A percentile compares a stretch with the other conserved stretches of the same genome.
These are phyloP conservation scores for Solanum lycopersicoides DNA, from an alignment of 257 asterid genomes.

Conservation along the genomic window DNA sequence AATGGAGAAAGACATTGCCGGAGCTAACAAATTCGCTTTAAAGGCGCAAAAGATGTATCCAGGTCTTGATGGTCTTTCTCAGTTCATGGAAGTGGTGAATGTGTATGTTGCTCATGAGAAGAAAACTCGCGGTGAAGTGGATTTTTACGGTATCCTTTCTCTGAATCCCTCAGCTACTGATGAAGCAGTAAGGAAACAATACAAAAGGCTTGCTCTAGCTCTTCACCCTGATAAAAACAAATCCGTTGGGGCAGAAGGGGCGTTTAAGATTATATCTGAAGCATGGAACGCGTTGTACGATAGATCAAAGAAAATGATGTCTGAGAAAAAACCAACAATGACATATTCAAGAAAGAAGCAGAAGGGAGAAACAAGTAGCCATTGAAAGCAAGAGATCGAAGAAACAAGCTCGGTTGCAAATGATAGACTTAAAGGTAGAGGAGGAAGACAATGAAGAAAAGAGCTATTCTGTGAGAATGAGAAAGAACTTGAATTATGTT, in stretches of 20 bases:
- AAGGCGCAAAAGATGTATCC: background rate
- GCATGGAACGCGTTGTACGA: background rate
- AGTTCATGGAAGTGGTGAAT: background rate
- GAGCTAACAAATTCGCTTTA: background rate
- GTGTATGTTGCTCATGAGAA: background rate
- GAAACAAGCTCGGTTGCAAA: no score
- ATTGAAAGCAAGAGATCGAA: no score
- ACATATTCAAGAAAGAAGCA: background rate
- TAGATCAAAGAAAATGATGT: background rate
- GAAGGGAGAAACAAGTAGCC: background rate
- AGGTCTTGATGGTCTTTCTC: background rate
- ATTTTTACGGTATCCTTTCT: background rate
- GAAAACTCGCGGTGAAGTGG: background rate
- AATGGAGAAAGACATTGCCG: background rate
- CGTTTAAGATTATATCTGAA: background rate
- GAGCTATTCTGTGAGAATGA: background rate
- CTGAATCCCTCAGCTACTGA: background rate
- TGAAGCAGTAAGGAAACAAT: background rate
- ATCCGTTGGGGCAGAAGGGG: background rate
- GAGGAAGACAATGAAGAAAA: background rate
- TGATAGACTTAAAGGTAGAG: background rate
- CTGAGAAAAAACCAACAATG: background rate
- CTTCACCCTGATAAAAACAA: background rate
- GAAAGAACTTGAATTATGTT: background rate
- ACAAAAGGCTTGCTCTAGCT: background rate